Base-by-base conservation (phyloP, 2,329 filamentous ascomycete genomes). In the Thermochaetoides dissita region DNA sequence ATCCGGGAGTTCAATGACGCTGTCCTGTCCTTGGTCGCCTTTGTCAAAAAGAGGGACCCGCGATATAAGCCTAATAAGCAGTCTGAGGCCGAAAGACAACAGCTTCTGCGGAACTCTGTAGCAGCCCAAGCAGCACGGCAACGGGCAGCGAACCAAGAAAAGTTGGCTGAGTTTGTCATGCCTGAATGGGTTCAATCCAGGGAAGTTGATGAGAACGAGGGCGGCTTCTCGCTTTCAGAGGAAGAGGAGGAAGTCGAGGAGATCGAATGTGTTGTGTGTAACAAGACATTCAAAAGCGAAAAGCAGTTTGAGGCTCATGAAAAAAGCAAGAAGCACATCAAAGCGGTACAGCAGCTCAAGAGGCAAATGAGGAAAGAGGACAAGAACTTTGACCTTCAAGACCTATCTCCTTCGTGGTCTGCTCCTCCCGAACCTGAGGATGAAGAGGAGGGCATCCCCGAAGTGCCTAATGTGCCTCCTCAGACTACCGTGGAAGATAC, bases 251-350 rank as follows among this genome's bases (percentile, higher is more conserved):
- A 74, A 47, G 58, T 71, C 3, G 72, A 81, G 49, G 64, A 76
- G 30, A 73, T 84, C 41, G 79, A 79, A 53, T 96, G 91, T 57
- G 73, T 81, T 3, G 74, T 78, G 5, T 96, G 91, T 60, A 73
- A 77, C 50, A 85, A 83, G 50, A 71, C 64, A 0, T 98, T 96
- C 63, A 76, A 95, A 62, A 96, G 88, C 55, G 84, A 94, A 57
- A 87, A 86, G 50, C 89, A 96, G 56, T 87, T 83, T 46, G 79
- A 93, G 54, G 81, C 83, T 3, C 91, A 98, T 55, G 88, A 95
- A 63, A 86, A 82, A 64, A 96, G 89, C 68, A 98, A 94, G 60
- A 98, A 96, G 62, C 91, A 98, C 55, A 63, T 80, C 47, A 96
- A 94, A 58, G 81, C 86, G 2, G 72, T 95, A 6, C 80, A 88